Conservation (phyloP, 805 yeast genomes). For the Torulaspora microellipsoides region DNA sequence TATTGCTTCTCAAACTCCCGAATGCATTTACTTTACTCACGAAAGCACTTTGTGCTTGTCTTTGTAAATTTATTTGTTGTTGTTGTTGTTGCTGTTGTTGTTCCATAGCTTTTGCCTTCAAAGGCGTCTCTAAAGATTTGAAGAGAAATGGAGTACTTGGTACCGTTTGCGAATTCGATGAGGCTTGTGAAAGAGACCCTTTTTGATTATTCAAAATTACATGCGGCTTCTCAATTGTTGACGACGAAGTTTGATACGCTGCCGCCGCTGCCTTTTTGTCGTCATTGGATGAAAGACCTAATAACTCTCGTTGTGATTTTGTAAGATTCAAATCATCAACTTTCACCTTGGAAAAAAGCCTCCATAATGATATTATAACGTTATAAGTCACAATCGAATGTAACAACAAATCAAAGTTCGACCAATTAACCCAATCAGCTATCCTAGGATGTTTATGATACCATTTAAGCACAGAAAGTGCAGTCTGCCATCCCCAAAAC, state of each 20-base stretch:
- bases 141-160: constrained; percentile 27
- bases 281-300: constrained; percentile 30
- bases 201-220: constrained; percentile 8
- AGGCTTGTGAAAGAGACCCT: background rate
- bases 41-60: constrained; percentile 15
- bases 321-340: constrained; percentile 33
- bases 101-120: constrained; percentile 16
- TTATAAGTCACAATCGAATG: constrained; percentile 32
- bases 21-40: constrained; percentile 28
- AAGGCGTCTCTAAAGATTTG: constrained; percentile 28
- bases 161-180: background rate
- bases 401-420: constrained; percentile 23
- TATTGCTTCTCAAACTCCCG: constrained; percentile 14
- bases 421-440: constrained; percentile 13
- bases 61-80: constrained; percentile 7
- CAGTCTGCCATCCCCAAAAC: constrained; percentile 17
- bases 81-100: constrained; percentile 18
- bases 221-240: constrained; percentile 16
- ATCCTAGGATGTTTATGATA: constrained; percentile 8
- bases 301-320: constrained; percentile 32
- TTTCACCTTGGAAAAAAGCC: constrained; percentile 30
- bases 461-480: constrained; percentile 5
- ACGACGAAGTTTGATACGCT: background rate
- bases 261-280: background rate
- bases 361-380: constrained; percentile 30